phyloP scores from a whole-genome alignment of 2,329 filamentous ascomycete genomes.

The Whalleya microplaca region DNA sequence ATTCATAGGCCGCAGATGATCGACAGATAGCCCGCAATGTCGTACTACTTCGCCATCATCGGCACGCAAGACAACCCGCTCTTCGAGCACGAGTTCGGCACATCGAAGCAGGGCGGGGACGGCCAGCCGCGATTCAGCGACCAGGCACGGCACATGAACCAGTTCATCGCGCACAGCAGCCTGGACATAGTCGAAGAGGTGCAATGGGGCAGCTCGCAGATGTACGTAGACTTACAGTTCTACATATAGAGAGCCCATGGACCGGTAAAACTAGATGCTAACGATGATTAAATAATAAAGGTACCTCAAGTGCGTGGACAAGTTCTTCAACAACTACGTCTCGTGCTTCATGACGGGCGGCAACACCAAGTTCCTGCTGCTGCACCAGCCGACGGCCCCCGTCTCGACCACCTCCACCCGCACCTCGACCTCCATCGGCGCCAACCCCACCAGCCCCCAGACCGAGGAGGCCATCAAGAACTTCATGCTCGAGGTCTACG shows the following conservation, averaged over 20 bases:
- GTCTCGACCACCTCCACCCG: constrained; percentile 18
- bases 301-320: constrained; percentile 96
- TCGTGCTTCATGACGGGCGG: constrained; percentile 92
- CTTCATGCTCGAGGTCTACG: constrained; percentile 95
- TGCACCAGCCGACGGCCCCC: constrained; percentile 72
- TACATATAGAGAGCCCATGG: too few species aligned
- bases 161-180: constrained; percentile 94
- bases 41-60: constrained; percentile 97
- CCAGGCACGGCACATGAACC: constrained; percentile 90
- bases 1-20: constrained; percentile 22
- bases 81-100: constrained; percentile 97
- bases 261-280: too few species aligned
- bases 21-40: constrained; percentile 63
- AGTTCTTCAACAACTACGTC: constrained; percentile 94
- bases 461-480: constrained; percentile 94
- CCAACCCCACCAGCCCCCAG: constrained; percentile 84
- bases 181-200: constrained; percentile 95
- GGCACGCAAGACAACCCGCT: constrained; percentile 94
- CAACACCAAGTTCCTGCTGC: constrained; percentile 91
- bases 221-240: constrained; percentile 55
- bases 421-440: constrained; percentile 69
- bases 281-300: constrained; percentile 12
- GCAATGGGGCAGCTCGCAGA: constrained; percentile 85
- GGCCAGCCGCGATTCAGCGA: constrained; percentile 87
- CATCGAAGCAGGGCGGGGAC: constrained; percentile 93